Conservation (phyloP, 495 filamentous ascomycete genomes). For the Penicillium salamii region DNA sequence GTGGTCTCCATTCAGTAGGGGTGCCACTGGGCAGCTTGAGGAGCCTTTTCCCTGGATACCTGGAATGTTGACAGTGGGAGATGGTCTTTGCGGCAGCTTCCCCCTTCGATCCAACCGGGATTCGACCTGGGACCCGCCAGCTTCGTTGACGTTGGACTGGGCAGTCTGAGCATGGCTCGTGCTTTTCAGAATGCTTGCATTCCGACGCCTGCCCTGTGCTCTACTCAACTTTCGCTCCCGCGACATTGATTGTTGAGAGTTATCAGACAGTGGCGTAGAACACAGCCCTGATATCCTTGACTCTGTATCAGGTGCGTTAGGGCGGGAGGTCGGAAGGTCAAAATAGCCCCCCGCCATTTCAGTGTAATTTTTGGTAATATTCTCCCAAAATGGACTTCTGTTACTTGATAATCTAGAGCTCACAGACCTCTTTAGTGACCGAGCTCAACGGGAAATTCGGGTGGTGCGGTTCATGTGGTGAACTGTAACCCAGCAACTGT, state of each 20-base stretch:
- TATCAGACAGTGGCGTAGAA: slow-evolving; percentile 23
- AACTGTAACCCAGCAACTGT: slow-evolving; percentile 25
- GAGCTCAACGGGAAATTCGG: neutral
- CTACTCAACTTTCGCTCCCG: slow-evolving; percentile 17
- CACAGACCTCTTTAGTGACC: slow-evolving; percentile 7
- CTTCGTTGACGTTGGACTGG: slow-evolving; percentile 19
- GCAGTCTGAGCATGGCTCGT: slow-evolving; percentile 39
- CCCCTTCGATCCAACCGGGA: slow-evolving; percentile 31
- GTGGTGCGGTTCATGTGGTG: slow-evolving; percentile 5
- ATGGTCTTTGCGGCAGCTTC: slow-evolving; percentile 35
- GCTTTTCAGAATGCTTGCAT: slow-evolving; percentile 41
- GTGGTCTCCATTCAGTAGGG: slow-evolving; percentile 29
- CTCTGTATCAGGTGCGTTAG: slow-evolving; percentile 31
- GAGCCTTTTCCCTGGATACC: slow-evolving; percentile 26
- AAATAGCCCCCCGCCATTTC: slow-evolving; percentile 44
- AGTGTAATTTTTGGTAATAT: slow-evolving; percentile 2
- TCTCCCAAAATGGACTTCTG: neutral
- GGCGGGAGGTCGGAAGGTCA: slow-evolving; percentile 34
- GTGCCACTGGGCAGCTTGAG: slow-evolving; percentile 21
- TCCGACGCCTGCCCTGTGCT: slow-evolving; percentile 35
- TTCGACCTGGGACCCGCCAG: slow-evolving; percentile 26
- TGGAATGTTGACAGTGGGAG: slow-evolving; percentile 44
- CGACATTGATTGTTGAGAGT: slow-evolving; percentile 7
- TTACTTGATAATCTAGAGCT: slow-evolving; percentile 10
- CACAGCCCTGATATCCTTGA: slow-evolving; percentile 26